Evolutionary conservation across 2,329 filamentous ascomycete species (phyloP).

Genomic region (Volutella citrinella): DNA sequence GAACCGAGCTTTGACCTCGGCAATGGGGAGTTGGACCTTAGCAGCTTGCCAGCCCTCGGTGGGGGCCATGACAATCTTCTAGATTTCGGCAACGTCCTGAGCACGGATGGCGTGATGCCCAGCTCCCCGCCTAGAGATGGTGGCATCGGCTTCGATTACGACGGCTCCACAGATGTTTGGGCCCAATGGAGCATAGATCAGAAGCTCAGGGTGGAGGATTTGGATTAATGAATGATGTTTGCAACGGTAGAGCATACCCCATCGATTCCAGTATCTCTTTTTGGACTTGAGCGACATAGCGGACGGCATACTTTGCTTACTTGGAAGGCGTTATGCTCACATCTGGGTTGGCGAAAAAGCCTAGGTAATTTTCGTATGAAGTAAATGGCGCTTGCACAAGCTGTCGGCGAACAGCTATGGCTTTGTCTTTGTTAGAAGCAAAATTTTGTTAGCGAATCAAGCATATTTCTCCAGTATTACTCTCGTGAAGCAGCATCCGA

Average conservation of each 20-base stretch:
- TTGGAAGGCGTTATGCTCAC: too few species aligned
- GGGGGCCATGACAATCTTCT: slow-evolving; percentile 33
- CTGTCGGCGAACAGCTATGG: too few species aligned
- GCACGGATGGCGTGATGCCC: slow-evolving; percentile 45
- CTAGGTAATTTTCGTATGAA: too few species aligned
- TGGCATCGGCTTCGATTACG: slow-evolving; percentile 28
- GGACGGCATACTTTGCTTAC: slow-evolving; percentile 11
- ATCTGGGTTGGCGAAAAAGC: too few species aligned
- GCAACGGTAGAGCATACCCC: slow-evolving; percentile 8
- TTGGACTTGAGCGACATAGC: slow-evolving; percentile 17
- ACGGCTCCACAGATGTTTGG: slow-evolving; percentile 26
- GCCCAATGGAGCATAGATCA: slow-evolving; percentile 28
- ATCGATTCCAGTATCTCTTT: slow-evolving; percentile 16
- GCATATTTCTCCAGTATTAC: too few species aligned
- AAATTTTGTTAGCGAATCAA: too few species aligned
- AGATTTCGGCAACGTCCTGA: slow-evolving; percentile 48
- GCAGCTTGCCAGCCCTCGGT: slow-evolving; percentile 36
- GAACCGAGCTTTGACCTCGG: slow-evolving; percentile 47
- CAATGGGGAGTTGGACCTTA: slow-evolving; percentile 43
- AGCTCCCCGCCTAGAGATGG: slow-evolving; percentile 44
- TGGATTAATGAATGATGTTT: slow-evolving; percentile 12
- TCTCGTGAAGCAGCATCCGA: too few species aligned
- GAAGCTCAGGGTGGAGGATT: slow-evolving; percentile 10
- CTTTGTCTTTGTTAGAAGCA: too few species aligned
- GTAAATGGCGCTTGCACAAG: too few species aligned